phyloP scores from a whole-genome alignment of 129 eudicot species.

The Ambrosia artemisiifolia region DNA sequence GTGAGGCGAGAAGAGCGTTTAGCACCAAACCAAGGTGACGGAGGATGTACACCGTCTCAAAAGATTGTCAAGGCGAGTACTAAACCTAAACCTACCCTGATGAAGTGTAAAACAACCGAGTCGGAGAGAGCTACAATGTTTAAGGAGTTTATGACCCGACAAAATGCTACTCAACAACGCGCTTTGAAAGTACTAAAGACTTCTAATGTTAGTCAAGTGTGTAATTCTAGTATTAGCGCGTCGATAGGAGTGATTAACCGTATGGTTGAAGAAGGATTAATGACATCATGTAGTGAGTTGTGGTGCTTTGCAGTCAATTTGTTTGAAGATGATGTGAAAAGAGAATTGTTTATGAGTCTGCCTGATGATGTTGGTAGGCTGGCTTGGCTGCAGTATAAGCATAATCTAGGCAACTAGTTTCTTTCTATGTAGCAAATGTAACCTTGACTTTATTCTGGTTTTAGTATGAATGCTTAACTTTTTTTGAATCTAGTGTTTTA shows the following conservation, averaged over 20 bases:
- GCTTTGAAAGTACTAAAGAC: not conserved
- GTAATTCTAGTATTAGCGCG: not conserved
- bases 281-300: not conserved
- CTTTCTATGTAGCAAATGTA: not conserved
- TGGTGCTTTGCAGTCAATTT: constrained; percentile 20
- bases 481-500: not conserved
- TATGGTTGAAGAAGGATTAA: constrained; percentile 12
- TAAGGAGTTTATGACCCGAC: constrained; percentile 1
- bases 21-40: constrained; percentile 1
- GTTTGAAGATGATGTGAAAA: constrained; percentile 16
- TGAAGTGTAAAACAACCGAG: not conserved
- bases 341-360: constrained; percentile 1
- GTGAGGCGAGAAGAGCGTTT: not conserved
- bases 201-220: not conserved
- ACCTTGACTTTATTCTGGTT: not conserved
- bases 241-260: constrained; percentile 4
- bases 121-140: not conserved
- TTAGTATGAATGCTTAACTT: not conserved
- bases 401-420: not conserved
- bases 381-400: constrained; percentile 11
- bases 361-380: constrained; percentile 15
- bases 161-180: not conserved
- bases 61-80: not conserved
- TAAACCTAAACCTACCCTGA: not conserved
- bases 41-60: not conserved